Evolutionary conservation across 2,329 filamentous ascomycete species (phyloP).

Genomic region (Fusarium circinatum): DNA sequence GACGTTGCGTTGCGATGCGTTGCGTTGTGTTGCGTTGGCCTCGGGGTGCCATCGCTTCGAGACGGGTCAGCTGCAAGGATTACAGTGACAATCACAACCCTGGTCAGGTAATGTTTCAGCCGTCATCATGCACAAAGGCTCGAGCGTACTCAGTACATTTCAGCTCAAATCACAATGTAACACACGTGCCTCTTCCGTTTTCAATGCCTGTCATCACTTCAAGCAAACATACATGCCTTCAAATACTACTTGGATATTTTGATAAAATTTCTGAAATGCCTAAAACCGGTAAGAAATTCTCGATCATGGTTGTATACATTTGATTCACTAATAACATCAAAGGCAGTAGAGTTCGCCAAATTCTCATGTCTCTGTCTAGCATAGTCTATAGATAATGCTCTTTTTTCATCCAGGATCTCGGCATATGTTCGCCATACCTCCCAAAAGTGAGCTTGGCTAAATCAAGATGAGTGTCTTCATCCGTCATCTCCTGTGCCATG

Average conservation of each 20-base stretch:
- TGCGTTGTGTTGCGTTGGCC: not conserved
- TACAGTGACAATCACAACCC: not conserved
- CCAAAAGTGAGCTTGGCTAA: not conserved
- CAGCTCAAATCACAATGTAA: not conserved
- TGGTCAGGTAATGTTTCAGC: not conserved
- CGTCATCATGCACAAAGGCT: not conserved
- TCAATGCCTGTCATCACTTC: not conserved
- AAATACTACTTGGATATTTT: not conserved
- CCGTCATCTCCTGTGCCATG: not conserved
- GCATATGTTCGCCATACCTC: not conserved
- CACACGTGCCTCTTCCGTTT: not conserved
- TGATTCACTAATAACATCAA: not conserved
- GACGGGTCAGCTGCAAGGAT: not conserved
- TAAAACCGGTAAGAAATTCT: too few relatives aligned
- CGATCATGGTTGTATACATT: too few relatives aligned
- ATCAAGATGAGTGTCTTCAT: not conserved
- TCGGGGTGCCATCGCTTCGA: not conserved
- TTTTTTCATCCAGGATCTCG: not conserved
- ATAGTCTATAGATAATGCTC: not conserved
- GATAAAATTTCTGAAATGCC: not conserved
- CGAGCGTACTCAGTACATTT: not conserved
- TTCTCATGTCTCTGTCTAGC: not conserved
- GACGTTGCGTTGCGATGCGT: slow-evolving; percentile 24
- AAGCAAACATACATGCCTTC: not conserved
- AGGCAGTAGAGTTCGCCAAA: not conserved